Base-by-base conservation (phyloP, 805 yeast species). In the Saccharomycopsis malanga region DNA sequence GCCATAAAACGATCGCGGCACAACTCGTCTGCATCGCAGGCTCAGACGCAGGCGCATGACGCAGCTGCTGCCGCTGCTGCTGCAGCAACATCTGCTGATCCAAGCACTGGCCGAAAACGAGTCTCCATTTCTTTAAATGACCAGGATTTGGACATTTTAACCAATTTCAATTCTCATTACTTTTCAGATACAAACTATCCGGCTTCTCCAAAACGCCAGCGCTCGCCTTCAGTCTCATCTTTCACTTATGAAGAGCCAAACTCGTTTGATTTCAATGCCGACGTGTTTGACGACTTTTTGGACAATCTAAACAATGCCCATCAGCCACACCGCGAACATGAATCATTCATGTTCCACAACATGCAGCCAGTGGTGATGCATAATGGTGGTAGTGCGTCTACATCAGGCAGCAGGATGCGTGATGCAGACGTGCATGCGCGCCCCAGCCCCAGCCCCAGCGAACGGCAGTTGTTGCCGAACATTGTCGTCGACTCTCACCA, bases 61-160 rank as follows among this genome's bases (percentile, higher is more conserved):
- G 22, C 21, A 15, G 30, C 42, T n/a, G 6, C 30, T 12, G 17
- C 7, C n/a, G 21, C 5, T 22, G n/a, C 10, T 23, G 17, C 34
- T 20, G 37, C 21, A 2, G 15, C 9, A 21, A 17, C 41, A 6
- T 18, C 17, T 18, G 24, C 20, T 15, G 23, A 15, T 20, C 17
- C 27, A 15, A 5, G 35, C 42, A 4, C n/a, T n/a, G n/a, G n/a
- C n/a, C 9, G 48, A 27, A 46, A 44, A 39, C 25, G 50, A 22
- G 17, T 35, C 10, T 46, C 50, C 4, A 42, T 35, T n/a, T 35
- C 46, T 12, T 4, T 43, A 12, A 46, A 42, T 29, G 50, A 46
- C 24, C 9, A 35, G 7, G 29, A 7, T n/a, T 10, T 18, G 4
- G 37, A 44, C 23, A 4, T 17, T 18, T n/a, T 42, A 4, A 15